Base-by-base conservation (phyloP, 1,284 basidiomycete species). In the Pterulicium gracile region DNA sequence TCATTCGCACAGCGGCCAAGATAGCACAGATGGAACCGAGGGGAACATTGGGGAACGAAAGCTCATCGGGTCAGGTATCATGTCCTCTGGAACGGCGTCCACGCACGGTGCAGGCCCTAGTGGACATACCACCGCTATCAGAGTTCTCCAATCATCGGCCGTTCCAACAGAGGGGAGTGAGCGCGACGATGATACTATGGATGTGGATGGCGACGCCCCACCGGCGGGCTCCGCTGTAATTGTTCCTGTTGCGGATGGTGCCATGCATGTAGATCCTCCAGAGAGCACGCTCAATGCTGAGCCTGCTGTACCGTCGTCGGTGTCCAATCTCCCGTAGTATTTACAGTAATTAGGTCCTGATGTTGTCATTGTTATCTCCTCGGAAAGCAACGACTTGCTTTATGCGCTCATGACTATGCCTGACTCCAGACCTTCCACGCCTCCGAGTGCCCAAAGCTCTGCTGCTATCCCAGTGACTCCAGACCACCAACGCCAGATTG, bases 51-150 rank as follows among this genome's bases (percentile, higher is more conserved):
- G 66, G 2, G 68, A 69, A 23, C 73, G 77, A 45, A 77, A 79
- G 55, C 83, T 80, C 51, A 79, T 82, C 51, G 75, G 77, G 19
- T 70, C 78, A 15, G 81, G 84, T 24, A 82, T 84, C 56, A 70
- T 86, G 65, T 75, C 72, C 43, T 74, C 80, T 17, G 75, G 75
- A 12, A 65, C 70, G 3, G 60, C 69, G n/a, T 66, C 66, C 24
- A 77, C 78, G 1, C 79, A 82, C 51, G 80, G 81, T 15, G 80
- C 79, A 22, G 82, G 83, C 4, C 83, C 83, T 3, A 86, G 82
- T 57, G 80, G 75, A 3, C 73, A 82, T 50, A 76, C 72, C 10
- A 78, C 76, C 1, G 68, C 69, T 17, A 68, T 72, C 15, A 62
- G 73, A 45, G 65, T 74, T 40, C 56, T 74, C 49, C 63, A 61